Evolutionary conservation across 2,329 filamentous ascomycete genomes (phyloP), one percentile per base, ranked within the genome.

Genomic region (Tolypocladium amazonense): DNA sequence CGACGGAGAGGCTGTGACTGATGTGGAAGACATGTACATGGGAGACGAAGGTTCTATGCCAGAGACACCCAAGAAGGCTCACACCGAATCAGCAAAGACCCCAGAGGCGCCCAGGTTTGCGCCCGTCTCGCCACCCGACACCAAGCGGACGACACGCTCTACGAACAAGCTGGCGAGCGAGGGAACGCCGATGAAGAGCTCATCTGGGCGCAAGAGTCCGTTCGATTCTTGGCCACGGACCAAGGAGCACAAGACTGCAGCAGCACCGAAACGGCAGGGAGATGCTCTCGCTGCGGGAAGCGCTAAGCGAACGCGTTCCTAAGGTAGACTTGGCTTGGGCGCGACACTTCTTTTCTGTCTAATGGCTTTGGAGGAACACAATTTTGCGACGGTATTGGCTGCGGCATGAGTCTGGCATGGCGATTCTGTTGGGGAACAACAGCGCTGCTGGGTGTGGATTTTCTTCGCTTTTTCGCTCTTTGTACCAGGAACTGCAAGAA

Each of bases 191-290:
- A 66, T 75, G 63, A 80, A 76, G 65, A 61, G 61, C 64, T 60
- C 65, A 61, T 70, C 69, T 61, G 66, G 67, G 53, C 68, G 75
- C 64, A 76, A 75, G 60, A 86, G 81, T 65, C 84, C 84, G 2
- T 90, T 90, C 66, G 85, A 88, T 65, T 78, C 78, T 45, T 91
- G 87, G 87, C 81, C 78, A 63, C 83, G 86, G 60, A 84, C 83
- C 65, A 90, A 90, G 77, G 75, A 71, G 63, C 72, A 65, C 71
- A 62, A 75, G 76, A 62, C 76, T 70, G 62, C 76, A 75, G 67
- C 74, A 33, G 67, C 72, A 30, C 63, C 72, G 56, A 82, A 81
- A 70, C 76, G 78, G 61, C 66, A 68, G 30, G 73, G 67, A 45
- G 72, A 74, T 9, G 67, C 62, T n/a, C 65, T 74, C 25, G 63